Evolutionary conservation across 148 eudicot genomes (phyloP).

Genomic region (Rhododendron mucronatum): DNA sequence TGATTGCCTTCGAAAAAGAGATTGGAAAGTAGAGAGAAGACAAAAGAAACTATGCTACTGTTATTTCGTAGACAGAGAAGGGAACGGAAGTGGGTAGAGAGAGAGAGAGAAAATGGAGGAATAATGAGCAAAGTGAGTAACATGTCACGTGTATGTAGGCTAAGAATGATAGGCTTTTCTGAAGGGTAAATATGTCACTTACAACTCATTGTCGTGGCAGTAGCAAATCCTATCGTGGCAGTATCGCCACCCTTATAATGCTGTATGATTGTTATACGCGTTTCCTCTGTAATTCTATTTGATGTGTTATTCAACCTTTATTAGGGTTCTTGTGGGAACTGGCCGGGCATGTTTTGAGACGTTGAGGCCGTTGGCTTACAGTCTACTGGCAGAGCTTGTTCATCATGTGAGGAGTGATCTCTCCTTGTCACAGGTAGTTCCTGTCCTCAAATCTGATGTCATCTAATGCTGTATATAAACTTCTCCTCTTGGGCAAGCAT

Average conservation of each 20-base stretch:
- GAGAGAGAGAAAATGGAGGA: too few species aligned
- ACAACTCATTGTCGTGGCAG: too few species aligned
- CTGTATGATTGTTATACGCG: background rate
- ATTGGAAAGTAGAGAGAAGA: too few species aligned
- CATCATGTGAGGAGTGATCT: slow-evolving; percentile 95
- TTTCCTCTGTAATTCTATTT: background rate
- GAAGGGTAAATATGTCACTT: too few species aligned
- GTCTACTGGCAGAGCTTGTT: slow-evolving; percentile 92
- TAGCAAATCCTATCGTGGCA: too few species aligned
- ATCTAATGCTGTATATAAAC: background rate
- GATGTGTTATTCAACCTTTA: background rate
- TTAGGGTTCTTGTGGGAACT: slow-evolving; percentile 96
- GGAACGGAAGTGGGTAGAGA: too few species aligned
- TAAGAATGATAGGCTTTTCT: too few species aligned
- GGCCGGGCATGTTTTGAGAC: slow-evolving; percentile 96
- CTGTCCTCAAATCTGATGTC: background rate
- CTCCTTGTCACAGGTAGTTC: slow-evolving; percentile 76
- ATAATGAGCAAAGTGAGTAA: too few species aligned
- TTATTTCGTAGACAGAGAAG: too few species aligned
- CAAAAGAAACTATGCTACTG: too few species aligned
- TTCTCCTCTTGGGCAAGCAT: background rate
- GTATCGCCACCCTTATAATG: background rate
- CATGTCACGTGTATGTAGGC: too few species aligned
- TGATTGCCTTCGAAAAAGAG: too few species aligned
- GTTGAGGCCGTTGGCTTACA: slow-evolving; percentile 91